Percentiles rank a stretch among this genome's conserved stretches.
Evolutionary conservation across 768 basidiomycete genomes (phyloP).

Genomic region (Filobasidium wieringae): DNA sequence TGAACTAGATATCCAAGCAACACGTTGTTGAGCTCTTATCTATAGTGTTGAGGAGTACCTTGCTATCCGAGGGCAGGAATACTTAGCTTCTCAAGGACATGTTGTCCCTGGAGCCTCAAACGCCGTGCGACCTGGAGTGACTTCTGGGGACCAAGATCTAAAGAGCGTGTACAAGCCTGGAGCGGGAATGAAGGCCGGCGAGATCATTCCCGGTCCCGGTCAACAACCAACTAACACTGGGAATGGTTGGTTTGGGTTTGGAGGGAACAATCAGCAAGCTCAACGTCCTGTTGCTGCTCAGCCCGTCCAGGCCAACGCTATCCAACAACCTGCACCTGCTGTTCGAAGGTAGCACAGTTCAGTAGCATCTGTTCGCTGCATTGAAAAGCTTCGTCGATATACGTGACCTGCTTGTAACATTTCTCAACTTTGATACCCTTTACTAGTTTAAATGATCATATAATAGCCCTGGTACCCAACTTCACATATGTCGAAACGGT

Average conservation of each 20-base stretch:
- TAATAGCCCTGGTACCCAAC: no score
- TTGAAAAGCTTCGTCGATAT: no score
- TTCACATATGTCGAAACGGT: no score
- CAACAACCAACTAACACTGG: constrained; percentile 1
- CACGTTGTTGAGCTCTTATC: background rate
- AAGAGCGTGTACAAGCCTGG: constrained; percentile 10
- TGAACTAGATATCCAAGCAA: no score
- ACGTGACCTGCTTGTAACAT: no score
- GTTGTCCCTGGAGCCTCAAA: background rate
- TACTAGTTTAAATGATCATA: no score
- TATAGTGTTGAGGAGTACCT: constrained; percentile 64
- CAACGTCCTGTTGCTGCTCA: no score
- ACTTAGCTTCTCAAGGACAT: constrained; percentile 39
- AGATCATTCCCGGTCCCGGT: constrained; percentile 5
- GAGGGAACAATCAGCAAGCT: background rate
- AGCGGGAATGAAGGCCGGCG: constrained; percentile 9
- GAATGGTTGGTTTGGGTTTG: constrained; percentile 11
- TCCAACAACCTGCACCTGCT: no score
- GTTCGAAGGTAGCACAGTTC: no score
- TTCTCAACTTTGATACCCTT: no score
- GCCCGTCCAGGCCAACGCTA: no score
- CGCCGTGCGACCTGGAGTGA: background rate
- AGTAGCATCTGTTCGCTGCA: no score
- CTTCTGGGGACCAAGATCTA: background rate
- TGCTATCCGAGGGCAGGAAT: constrained; percentile 62